Conservation (phyloP, 495 filamentous ascomycete species). For the Lasiosphaeria hispida region DNA sequence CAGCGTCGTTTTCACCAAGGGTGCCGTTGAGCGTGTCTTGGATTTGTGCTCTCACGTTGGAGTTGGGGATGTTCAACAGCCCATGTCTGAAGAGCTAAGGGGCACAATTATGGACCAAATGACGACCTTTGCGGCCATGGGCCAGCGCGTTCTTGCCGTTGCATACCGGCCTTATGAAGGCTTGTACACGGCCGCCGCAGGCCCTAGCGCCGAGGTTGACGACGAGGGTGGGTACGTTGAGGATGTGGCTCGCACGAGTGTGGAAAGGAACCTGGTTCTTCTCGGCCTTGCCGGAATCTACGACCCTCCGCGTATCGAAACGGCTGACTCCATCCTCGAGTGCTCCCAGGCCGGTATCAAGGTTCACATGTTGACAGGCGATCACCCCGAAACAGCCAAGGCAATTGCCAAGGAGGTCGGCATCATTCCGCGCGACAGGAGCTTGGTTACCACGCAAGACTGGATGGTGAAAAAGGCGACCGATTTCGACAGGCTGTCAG, state of each 20-base stretch:
- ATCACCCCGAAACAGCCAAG: conserved; percentile 71
- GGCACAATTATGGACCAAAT: conserved; percentile 62
- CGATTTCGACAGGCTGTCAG: conserved; percentile 60
- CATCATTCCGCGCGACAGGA: conserved; percentile 61
- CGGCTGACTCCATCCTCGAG: conserved; percentile 59
- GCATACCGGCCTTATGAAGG: conserved; percentile 50
- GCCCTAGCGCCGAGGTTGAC: conserved; percentile 2
- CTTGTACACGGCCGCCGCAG: conserved; percentile 13
- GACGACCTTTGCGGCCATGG: conserved; percentile 66
- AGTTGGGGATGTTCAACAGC: conserved; percentile 46
- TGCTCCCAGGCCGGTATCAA: conserved; percentile 69
- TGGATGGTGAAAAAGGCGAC: conserved; percentile 61
- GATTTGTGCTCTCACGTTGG: conserved; percentile 67
- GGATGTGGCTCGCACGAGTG: conserved; percentile 36
- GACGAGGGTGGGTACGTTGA: conserved; percentile 27
- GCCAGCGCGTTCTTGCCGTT: conserved; percentile 78
- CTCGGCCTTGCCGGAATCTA: conserved; percentile 73
- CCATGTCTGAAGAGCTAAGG: conserved; percentile 58
- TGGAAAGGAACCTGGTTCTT: conserved; percentile 58
- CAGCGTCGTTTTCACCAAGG: conserved; percentile 70
- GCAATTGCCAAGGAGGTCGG: conserved; percentile 76
- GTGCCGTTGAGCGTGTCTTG: conserved; percentile 75
- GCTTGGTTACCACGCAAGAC: conserved; percentile 49
- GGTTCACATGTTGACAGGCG: conserved; percentile 80
- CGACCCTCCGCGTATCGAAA: conserved; percentile 70